Evolutionary conservation across 78 protist species (phyloP).

Genomic region (Anaeramoeba flamelloides): DNA sequence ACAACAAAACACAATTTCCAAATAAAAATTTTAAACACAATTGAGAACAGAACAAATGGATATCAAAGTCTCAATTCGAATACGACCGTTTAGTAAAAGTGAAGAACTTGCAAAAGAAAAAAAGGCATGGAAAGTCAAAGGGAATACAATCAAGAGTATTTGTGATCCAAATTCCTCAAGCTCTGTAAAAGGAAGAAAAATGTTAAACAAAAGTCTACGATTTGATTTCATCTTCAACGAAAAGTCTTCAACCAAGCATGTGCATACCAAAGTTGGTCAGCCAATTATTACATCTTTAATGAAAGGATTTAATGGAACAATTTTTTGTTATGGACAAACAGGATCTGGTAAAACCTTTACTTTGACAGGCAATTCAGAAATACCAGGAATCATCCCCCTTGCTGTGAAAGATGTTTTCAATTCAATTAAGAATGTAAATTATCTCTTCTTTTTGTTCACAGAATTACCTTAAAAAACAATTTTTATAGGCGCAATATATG

Average conservation of each 20-base stretch:
- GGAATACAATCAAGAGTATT: neutral
- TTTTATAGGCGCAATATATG: no score
- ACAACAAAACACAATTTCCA: no score
- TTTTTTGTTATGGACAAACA: neutral
- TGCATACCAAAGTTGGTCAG: neutral
- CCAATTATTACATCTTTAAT: neutral
- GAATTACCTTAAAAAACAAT: no score
- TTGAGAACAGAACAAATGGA: no score
- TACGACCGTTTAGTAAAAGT: neutral
- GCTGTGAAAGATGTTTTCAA: neutral
- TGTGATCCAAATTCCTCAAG: neutral
- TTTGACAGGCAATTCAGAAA: neutral
- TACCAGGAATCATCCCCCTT: neutral
- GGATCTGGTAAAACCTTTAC: neutral
- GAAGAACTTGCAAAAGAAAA: neutral
- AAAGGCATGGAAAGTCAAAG: neutral
- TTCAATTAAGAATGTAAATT: neutral
- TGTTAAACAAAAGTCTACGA: neutral
- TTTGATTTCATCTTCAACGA: neutral
- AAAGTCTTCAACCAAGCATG: neutral
- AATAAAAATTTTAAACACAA: no score
- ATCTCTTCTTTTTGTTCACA: no score
- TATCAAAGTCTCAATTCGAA: neutral
- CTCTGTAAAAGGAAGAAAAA: neutral
- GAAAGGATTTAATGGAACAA: constrained; percentile 1